Conservation (phyloP, 2,329 filamentous ascomycete species). For the Xylaria sp. region DNA sequence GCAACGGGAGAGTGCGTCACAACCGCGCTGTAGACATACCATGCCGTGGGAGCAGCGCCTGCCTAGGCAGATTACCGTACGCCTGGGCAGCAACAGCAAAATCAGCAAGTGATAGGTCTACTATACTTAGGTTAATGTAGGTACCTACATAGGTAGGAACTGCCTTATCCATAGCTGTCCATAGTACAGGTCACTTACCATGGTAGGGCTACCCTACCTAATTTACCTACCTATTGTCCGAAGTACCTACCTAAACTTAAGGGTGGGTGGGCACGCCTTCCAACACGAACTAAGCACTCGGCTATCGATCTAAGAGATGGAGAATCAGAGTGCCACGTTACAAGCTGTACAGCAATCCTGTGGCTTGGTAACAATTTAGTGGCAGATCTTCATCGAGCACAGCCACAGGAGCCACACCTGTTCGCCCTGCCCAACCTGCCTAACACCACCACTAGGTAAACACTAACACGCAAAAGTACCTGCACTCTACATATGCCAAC, state of each 20-base stretch:
- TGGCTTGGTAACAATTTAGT: neutral
- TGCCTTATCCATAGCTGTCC: no score
- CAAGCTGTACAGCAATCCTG: neutral
- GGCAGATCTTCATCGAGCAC: slow-evolving; percentile 3
- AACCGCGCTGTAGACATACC: neutral
- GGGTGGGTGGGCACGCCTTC: neutral
- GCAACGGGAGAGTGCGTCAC: slow-evolving; percentile 30
- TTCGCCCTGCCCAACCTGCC: slow-evolving; percentile 18
- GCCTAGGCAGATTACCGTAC: no score
- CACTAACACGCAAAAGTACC: slow-evolving; percentile 6
- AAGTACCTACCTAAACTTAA: neutral
- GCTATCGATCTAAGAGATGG: slow-evolving; percentile 14
- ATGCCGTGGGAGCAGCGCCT: no score
- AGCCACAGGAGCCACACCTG: slow-evolving; percentile 25
- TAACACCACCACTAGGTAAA: slow-evolving; percentile 1
- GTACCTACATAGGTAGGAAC: slow-evolving; percentile 1
- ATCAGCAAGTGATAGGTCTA: no score
- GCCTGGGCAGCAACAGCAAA: neutral
- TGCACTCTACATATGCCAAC: neutral
- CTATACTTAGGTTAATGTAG: neutral
- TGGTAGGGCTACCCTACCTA: neutral
- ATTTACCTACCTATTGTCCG: no score
- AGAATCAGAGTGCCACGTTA: slow-evolving; percentile 20
- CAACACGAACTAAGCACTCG: slow-evolving; percentile 7
- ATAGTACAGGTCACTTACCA: neutral